These are phyloP conservation scores for Mortierella claussenii DNA, from an alignment of 192 early-diverging fungal genomes.

Conservation along the genomic window DNA sequence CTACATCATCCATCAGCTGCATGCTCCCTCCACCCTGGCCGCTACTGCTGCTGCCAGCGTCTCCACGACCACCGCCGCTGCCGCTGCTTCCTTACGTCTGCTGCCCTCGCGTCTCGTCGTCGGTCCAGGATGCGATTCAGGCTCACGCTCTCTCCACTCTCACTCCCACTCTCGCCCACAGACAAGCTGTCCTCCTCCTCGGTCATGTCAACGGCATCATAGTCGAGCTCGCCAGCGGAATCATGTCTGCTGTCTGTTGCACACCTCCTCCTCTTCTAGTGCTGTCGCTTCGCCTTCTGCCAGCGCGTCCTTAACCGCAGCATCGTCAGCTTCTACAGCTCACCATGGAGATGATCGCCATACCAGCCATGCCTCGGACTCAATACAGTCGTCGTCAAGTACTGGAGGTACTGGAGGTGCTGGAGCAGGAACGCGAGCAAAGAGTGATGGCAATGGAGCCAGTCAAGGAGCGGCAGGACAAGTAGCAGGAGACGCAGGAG, in stretches of 20 bases:
- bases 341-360: neutral
- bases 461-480: too few species aligned
- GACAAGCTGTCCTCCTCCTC: slow-evolving; percentile 7
- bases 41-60: slow-evolving; percentile 2
- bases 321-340: slow-evolving; percentile 1
- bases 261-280: slow-evolving; percentile 18
- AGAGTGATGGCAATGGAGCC: too few species aligned
- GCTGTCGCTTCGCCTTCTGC: slow-evolving; percentile 20
- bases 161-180: slow-evolving; percentile 14
- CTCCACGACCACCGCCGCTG: neutral
- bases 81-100: slow-evolving; percentile 18
- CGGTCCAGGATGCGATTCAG: slow-evolving; percentile 15
- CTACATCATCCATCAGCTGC: slow-evolving; percentile 33
- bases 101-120: slow-evolving; percentile 18
- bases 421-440: neutral
- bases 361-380: neutral
- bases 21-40: neutral
- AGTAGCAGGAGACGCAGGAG: slow-evolving; percentile 3
- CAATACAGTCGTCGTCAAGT: slow-evolving; percentile 7
- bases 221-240: slow-evolving; percentile 19
- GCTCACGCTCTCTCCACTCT: slow-evolving; percentile 30
- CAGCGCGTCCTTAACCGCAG: neutral
- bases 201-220: slow-evolving; percentile 17
- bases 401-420: neutral
- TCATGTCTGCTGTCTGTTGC: slow-evolving; percentile 16